Evolutionary conservation across 208 protist species (phyloP).

Genomic region (Trypanosoma caninum): DNA sequence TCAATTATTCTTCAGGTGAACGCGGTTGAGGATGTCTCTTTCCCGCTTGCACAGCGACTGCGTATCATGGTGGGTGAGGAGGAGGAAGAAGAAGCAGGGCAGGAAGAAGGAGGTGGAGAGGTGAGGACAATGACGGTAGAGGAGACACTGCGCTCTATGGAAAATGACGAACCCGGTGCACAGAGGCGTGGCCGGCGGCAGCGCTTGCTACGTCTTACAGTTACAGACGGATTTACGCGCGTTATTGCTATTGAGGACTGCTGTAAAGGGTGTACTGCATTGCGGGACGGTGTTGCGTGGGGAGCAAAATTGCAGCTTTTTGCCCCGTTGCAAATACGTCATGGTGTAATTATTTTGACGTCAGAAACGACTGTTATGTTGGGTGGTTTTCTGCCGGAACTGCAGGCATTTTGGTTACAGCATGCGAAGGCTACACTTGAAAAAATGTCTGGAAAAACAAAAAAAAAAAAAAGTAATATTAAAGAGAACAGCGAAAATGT

Average conservation of each 20-base stretch:
- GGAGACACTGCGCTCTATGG: slow-evolving; percentile 25
- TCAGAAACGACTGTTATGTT: slow-evolving; percentile 40
- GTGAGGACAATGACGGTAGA: slow-evolving; percentile 17
- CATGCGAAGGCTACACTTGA: slow-evolving; percentile 33
- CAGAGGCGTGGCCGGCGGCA: slow-evolving; percentile 26
- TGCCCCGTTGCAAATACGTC: slow-evolving; percentile 12
- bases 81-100: slow-evolving; percentile 6
- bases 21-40: slow-evolving; percentile 49
- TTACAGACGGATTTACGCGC: slow-evolving; percentile 73
- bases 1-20: slow-evolving; percentile 58
- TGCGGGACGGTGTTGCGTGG: slow-evolving; percentile 41
- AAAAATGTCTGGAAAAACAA: slow-evolving; percentile 41
- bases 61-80: slow-evolving; percentile 30
- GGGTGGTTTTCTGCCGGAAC: slow-evolving; percentile 43
- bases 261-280: slow-evolving; percentile 7
- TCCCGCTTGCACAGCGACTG: slow-evolving; percentile 44
- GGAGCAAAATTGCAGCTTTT: slow-evolving; percentile 46
- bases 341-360: slow-evolving; percentile 49
- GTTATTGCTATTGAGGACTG: slow-evolving; percentile 54
- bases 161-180: slow-evolving; percentile 30
- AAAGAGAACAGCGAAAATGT: not conserved
- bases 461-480: slow-evolving; percentile 1
- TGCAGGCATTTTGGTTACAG: slow-evolving; percentile 44
- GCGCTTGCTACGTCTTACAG: slow-evolving; percentile 40
- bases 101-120: slow-evolving; percentile 10